Conservation (phyloP, 2,329 filamentous ascomycete genomes). For the Trichoderma koningii region DNA sequence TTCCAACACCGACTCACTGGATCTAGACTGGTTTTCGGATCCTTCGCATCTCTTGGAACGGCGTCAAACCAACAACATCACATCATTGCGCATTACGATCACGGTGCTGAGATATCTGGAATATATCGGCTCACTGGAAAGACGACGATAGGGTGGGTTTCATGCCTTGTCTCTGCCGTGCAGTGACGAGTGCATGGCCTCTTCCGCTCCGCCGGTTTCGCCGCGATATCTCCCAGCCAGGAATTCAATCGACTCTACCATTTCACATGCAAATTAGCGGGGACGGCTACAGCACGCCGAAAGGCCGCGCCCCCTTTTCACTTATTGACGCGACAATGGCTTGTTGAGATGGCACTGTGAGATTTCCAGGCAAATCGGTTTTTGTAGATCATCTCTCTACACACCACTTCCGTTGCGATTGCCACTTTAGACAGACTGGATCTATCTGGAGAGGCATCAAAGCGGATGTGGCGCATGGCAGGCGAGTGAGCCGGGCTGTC, state of each 20-base stretch:
- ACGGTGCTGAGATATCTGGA: conserved; percentile 42
- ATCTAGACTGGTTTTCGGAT: conserved; percentile 38
- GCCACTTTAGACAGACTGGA: conserved; percentile 3
- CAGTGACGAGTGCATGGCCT: conserved; percentile 33
- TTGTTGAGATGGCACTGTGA: conserved; percentile 6
- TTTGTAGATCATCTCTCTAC: conserved; percentile 35
- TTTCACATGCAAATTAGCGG: neutral
- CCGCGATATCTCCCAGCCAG: conserved; percentile 6
- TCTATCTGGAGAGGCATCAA: conserved; percentile 28
- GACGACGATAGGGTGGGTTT: conserved; percentile 38
- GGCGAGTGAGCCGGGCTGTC: conserved; percentile 27
- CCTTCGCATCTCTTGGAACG: conserved; percentile 30
- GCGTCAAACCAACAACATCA: conserved; percentile 36
- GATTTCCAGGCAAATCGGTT: conserved; percentile 12
- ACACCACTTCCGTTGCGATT: conserved; percentile 20
- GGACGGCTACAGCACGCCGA: conserved; percentile 5
- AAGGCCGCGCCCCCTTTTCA: neutral
- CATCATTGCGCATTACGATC: conserved; percentile 42
- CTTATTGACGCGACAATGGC: neutral
- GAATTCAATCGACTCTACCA: neutral
- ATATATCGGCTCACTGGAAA: conserved; percentile 38
- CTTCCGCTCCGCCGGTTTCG: conserved; percentile 25
- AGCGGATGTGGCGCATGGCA: conserved; percentile 28
- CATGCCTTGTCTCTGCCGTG: conserved; percentile 37
- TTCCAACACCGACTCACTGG: conserved; percentile 20